These are phyloP conservation scores for Magnaporthiopsis rhizophila DNA, from an alignment of 2,329 filamentous ascomycete species.

Conservation along the genomic window DNA sequence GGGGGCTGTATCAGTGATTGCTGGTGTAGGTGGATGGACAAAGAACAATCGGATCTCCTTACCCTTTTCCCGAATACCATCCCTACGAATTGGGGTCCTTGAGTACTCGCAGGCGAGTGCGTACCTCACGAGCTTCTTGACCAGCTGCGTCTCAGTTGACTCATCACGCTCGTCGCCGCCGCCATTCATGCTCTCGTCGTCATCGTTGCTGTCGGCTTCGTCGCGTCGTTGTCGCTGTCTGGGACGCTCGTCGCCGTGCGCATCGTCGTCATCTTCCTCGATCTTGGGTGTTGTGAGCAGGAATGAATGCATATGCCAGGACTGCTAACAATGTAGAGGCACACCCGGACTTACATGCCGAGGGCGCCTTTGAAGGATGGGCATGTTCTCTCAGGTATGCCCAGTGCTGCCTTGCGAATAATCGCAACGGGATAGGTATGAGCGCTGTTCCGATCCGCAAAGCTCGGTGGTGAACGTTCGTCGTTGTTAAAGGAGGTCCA, in stretches of 20 bases:
- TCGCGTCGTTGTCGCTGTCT: constrained; percentile 9
- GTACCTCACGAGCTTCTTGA: constrained; percentile 62
- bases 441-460: neutral
- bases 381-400: constrained; percentile 8
- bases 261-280: constrained; percentile 15
- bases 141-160: constrained; percentile 42
- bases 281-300: constrained; percentile 7
- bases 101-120: constrained; percentile 59
- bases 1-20: neutral
- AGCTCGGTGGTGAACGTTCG: neutral
- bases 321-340: neutral
- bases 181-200: constrained; percentile 28
- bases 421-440: neutral
- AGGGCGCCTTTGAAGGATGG: constrained; percentile 12
- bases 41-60: constrained; percentile 6
- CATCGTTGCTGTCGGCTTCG: constrained; percentile 21
- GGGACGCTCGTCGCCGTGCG: constrained; percentile 6
- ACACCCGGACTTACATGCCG: constrained; percentile 11
- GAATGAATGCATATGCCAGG: neutral
- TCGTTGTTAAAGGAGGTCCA: neutral
- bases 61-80: constrained; percentile 59
- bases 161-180: constrained; percentile 22
- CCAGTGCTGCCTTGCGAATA: neutral
- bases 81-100: constrained; percentile 49
- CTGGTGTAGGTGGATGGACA: neutral